Evolutionary conservation across 371 early-diverging fungal genomes (phyloP), one percentile per base, ranked within the genome.

Genomic region (Globomyces sp.): DNA sequence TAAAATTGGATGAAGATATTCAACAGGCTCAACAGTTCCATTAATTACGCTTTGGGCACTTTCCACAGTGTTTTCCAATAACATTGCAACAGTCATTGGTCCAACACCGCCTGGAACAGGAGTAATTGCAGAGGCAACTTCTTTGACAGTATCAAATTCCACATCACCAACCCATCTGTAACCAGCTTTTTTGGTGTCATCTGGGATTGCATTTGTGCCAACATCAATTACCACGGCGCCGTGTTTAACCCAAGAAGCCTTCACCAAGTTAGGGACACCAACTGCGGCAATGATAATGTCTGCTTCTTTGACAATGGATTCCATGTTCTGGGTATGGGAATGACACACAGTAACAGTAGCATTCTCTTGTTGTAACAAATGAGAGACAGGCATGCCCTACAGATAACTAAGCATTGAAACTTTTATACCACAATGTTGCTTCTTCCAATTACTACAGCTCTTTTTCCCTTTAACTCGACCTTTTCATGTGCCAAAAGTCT

Each of bases 61-160:
- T 43, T 84, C 68, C 0, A 90, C 77, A 0, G 90, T 92, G 79
- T 96, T 96, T 61, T 88, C 72, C 76, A 96, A 76, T 42, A 96
- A 81, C 94, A 96, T 95, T 51, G 93, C 93, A 9, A 96, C 96
- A 3, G 97, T 96, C 96, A 96, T 95, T 8, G 97, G 97, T 0
- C 96, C 97, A 40, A 96, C 95, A 48, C 96, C 96, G 41, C 96
- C 96, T 36, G 97, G 97, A 53, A 96, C 97, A 1, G 97, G 95
- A 0, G 96, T 95, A 68, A 95, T 92, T 41, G 80, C 80, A 4
- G 87, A 79, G 2, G 94, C 94, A 4, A 88, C 85, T 41, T 80
- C 55, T 11, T 71, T 68, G 9, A 91, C 94, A 10, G 71, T 75
- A 2, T 83, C 85, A 68, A 81, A 94, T 44, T 94, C 91, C 43